Evolutionary conservation across 176 grass and related monocot genomes (phyloP), one percentile per base, ranked within the genome.

Genomic region (Triticum timopheevii): DNA sequence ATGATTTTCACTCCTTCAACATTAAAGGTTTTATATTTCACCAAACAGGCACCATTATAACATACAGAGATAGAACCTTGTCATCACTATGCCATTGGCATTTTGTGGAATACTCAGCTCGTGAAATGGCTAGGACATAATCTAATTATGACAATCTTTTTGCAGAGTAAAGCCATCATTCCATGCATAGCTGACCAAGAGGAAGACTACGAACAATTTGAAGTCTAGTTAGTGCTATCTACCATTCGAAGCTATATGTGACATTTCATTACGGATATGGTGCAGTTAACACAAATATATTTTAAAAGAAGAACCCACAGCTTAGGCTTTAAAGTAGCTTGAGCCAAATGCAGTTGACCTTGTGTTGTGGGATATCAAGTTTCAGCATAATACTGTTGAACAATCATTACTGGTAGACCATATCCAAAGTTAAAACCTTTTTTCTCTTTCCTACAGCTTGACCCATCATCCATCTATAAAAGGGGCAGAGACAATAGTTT

Each of bases 291-390:
- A 83, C 23, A 28, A 76, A 80, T 56, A 77, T 27, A 4, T 47
- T 80, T 65, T 83, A 59, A 77, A 82, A 79, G 22, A 34, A 58
- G 67, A 42, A 84, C 56, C 4, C 9, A 11, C 62, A 84, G 61
- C 16, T 11, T 23, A 71, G 78, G 61, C 92, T 86, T 28, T 82
- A 30, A 84, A 90, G 76, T 82, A 82, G 54, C 80, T 82, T 88
- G 69, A 74, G 84, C n/a, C 56, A 81, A 86, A 65, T 95, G 77
- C 56, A 89, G 90, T 95, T 95, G 90, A 92, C 90, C 77, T 95
- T 49, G 67, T 78, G 38, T 54, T 69, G 83, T 84, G 83, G 75
- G 69, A 56, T 89, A 65, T 76, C 50, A 44, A 79, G 85, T 92
- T 87, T 73, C 90, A 86, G 87, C 78, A 81, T 81, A 77, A 90